Percentiles rank a stretch among this genome's conserved stretches.
phyloP scores from a whole-genome alignment of 106 monocot genomes.

The Apostasia shenzhenica region DNA sequence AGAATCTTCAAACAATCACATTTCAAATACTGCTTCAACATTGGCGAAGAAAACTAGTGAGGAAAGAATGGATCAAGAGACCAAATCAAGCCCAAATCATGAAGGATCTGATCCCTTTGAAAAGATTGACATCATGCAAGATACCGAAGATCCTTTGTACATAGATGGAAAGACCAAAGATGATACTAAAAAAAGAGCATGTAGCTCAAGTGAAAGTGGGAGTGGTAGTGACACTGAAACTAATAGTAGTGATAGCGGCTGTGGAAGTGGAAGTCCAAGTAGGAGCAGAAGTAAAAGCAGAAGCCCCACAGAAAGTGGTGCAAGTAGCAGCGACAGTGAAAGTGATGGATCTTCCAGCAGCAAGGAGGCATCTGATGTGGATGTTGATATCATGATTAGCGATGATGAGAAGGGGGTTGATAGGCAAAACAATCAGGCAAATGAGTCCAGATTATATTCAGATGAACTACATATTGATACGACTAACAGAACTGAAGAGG shows the following conservation, averaged over 20 bases:
- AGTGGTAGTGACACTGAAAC: conserved; percentile 80
- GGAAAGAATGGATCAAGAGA: conserved; percentile 35
- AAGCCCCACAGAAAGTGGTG: conserved; percentile 62
- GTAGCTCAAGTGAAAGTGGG: conserved; percentile 78
- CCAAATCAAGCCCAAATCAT: conserved; percentile 11
- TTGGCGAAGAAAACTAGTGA: conserved; percentile 15
- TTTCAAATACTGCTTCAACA: conserved; percentile 14
- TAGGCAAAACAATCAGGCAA: conserved; percentile 12
- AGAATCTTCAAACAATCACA: conserved; percentile 21
- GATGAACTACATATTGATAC: conserved; percentile 18
- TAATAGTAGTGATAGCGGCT: conserved; percentile 71
- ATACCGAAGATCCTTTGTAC: conserved; percentile 26
- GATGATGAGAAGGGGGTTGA: conserved; percentile 61
- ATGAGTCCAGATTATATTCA: conserved; percentile 22
- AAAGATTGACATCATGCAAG: conserved; percentile 32
- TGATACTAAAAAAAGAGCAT: conserved; percentile 36
- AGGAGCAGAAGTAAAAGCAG: conserved; percentile 49
- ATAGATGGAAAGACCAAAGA: conserved; percentile 19
- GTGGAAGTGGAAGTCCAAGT: conserved; percentile 74
- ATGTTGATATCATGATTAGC: conserved; percentile 81
- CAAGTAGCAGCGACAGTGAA: conserved; percentile 93
- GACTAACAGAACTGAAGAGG: conserved; percentile 19
- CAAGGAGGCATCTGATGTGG: conserved; percentile 81
- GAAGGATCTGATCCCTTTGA: conserved; percentile 45
- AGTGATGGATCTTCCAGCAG: conserved; percentile 91